Evolutionary conservation across 2,329 filamentous ascomycete species (phyloP), one percentile per base, ranked within the genome.

Genomic region (Gyromitra esculenta): DNA sequence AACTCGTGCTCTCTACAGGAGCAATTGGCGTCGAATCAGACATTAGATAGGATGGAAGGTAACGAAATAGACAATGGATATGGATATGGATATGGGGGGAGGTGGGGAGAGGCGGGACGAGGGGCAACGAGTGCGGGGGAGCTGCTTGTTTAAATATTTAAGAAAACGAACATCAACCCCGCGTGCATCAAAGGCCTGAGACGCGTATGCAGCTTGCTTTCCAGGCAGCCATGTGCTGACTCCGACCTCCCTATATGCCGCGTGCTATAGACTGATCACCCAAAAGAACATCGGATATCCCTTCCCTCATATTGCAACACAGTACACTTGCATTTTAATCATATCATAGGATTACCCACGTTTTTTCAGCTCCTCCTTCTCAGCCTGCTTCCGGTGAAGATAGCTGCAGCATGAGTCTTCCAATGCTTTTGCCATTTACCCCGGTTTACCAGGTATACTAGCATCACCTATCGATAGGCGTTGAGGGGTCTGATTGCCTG

Each of bases 91-190:
- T 21, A 21, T 21, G 11, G 15, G 5, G 31, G n/a, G 25, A 31
- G 4, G n/a, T 52, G 15, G 31, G 31, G 39, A 35, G 21, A 39
- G 35, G 62, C 37, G 37, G 25, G 6, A 35, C 5, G 9, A 35
- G 13, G 54, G 31, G 54, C 2, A 21, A 7, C 7, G 8, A 45
- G 21, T 25, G 15, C 9, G 39, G 66, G 54, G n/a, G 50, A 37
- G 18, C 8, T 48, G 54, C 39, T 69, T 48, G 4, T 60, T 69
- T 69, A 69, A 60, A 69, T 69, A 59, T 48, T 4, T 50, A 5
- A 9, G 9, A 6, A 54, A 4, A 25, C n/a, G 35, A 59, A 15
- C 41, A 39, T 31, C 18, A 35, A 25, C 35, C 7, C 35, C 15
- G 11, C n/a, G 43, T 25, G 9, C 21, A 52, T 65, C 13, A 7